phyloP scores from a whole-genome alignment of 2,329 filamentous ascomycete species.

The Ophiostoma perfectum region DNA sequence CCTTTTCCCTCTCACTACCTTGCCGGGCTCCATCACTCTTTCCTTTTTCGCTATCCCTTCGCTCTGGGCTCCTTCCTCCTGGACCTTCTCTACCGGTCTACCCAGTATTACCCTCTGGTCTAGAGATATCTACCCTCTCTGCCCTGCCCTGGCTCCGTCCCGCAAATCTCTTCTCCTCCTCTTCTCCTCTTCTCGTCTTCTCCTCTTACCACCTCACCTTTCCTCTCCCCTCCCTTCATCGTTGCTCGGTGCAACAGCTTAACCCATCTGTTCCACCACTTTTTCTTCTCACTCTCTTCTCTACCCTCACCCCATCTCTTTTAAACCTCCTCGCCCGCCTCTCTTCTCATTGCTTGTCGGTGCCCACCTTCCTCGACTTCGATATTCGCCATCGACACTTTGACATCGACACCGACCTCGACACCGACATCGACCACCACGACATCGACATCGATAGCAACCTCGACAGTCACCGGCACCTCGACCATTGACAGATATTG shows the following conservation, averaged over 20 bases:
- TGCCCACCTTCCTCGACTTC: conserved; percentile 9
- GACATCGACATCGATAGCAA: not conserved
- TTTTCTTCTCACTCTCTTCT: conserved; percentile 11
- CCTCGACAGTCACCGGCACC: not conserved
- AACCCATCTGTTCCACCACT: conserved; percentile 16
- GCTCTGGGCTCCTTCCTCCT: not conserved
- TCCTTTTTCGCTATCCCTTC: not conserved
- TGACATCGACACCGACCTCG: not conserved
- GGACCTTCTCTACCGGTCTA: not conserved
- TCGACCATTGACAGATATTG: not conserved
- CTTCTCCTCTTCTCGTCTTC: not conserved
- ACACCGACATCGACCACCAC: not conserved
- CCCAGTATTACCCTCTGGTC: not conserved
- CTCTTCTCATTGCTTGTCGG: conserved; percentile 7
- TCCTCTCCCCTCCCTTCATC: conserved; percentile 13
- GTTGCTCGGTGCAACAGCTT: conserved; percentile 26
- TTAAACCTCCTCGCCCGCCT: not conserved
- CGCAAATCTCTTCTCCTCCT: not conserved
- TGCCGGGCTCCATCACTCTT: not conserved
- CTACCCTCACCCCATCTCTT: not conserved
- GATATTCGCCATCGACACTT: not conserved
- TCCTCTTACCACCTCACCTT: conserved; percentile 6
- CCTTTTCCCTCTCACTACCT: not conserved
- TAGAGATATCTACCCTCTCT: not conserved
- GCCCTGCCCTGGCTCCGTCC: conserved; percentile 1